phyloP scores from a whole-genome alignment of 495 filamentous ascomycete genomes.

The Xylaria acuta region DNA sequence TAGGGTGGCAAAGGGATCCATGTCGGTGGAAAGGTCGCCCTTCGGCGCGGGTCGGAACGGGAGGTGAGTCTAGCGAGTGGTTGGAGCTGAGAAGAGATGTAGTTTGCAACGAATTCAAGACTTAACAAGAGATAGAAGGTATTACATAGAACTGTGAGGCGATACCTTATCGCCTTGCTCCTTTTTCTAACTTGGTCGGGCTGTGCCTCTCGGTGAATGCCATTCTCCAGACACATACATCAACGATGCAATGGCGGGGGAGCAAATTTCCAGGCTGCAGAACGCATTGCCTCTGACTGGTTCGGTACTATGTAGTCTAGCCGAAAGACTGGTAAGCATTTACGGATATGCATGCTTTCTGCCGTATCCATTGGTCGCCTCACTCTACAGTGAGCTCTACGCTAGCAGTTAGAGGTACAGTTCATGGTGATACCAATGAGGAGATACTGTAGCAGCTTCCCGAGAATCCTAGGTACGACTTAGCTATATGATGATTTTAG shows the following conservation, averaged over 20 bases:
- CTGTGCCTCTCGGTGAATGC: background rate
- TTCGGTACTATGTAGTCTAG: background rate
- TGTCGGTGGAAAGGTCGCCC: background rate
- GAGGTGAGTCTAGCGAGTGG: background rate
- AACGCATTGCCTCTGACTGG: background rate
- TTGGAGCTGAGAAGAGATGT: background rate
- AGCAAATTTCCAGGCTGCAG: background rate
- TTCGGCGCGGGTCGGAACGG: background rate
- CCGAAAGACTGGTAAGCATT: no score
- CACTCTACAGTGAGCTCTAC: background rate
- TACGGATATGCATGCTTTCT: no score
- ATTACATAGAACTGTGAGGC: background rate
- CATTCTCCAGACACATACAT: background rate
- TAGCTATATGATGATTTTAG: background rate
- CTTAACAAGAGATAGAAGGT: no score
- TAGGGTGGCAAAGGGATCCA: constrained; percentile 9
- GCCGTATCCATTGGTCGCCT: background rate
- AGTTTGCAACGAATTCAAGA: no score
- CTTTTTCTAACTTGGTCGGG: background rate
- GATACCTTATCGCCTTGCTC: background rate
- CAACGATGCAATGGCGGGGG: background rate
- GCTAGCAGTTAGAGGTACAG: background rate
- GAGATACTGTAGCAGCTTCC: background rate
- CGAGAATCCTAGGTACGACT: background rate
- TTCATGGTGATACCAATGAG: background rate